These are phyloP conservation scores for Triangularia setosa DNA, from an alignment of 2,329 filamentous ascomycete species.

Conservation along the genomic window DNA sequence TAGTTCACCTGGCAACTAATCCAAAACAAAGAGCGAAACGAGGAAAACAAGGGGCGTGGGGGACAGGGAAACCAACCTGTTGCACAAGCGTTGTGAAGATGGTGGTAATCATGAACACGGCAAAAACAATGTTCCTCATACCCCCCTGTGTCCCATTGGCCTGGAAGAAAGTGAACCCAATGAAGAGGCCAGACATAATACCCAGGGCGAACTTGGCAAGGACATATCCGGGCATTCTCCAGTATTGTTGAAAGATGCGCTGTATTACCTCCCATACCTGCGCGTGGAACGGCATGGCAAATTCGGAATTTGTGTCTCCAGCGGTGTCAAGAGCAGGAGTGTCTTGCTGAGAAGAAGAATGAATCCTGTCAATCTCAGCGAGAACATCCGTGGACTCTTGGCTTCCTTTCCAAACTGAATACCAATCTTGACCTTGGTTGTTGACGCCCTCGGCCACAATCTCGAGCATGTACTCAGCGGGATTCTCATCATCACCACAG, in stretches of 20 bases:
- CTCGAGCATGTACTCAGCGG: conserved; percentile 72
- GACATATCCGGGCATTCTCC: conserved; percentile 75
- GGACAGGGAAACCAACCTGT: conserved; percentile 38
- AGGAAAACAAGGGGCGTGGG: no score
- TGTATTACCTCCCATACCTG: conserved; percentile 64
- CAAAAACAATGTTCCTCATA: conserved; percentile 72
- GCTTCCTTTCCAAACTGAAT: conserved; percentile 58
- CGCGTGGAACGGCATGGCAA: conserved; percentile 66
- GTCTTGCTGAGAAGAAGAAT: conserved; percentile 30
- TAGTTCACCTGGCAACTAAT: background rate
- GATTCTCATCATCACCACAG: conserved; percentile 62
- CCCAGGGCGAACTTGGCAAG: conserved; percentile 66
- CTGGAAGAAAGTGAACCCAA: conserved; percentile 68
- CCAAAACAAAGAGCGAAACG: conserved; percentile 22
- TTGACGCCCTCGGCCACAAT: conserved; percentile 42
- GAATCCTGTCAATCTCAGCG: conserved; percentile 61
- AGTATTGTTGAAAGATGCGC: conserved; percentile 78
- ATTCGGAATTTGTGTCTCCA: conserved; percentile 53
- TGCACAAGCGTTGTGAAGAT: conserved; percentile 69
- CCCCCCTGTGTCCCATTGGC: conserved; percentile 56
- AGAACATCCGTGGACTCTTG: conserved; percentile 49
- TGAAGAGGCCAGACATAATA: conserved; percentile 61
- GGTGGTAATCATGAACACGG: conserved; percentile 70
- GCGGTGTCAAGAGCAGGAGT: background rate
- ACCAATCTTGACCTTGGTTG: conserved; percentile 55